Evolutionary conservation across 2,329 filamentous ascomycete species (phyloP).

Genomic region (Davidsoniella neocaledoniae): DNA sequence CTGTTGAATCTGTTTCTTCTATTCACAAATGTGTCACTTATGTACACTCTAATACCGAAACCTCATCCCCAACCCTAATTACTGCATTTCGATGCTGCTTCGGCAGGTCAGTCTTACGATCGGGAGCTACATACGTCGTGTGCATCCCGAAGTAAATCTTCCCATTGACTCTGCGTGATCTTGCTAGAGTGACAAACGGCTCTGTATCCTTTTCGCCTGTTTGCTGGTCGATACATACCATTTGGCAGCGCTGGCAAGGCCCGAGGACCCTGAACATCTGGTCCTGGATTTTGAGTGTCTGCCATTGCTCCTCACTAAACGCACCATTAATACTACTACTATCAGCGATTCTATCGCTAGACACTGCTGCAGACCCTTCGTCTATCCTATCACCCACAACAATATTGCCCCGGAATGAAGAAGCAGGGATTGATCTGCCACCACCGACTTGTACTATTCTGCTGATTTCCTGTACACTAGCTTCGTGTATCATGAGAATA

Average conservation of each 20-base stretch:
- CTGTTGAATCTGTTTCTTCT: too few relatives aligned
- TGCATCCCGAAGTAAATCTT: slow-evolving; percentile 86
- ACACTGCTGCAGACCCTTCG: slow-evolving; percentile 14
- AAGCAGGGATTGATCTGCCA: slow-evolving; percentile 35
- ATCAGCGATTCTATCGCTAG: slow-evolving; percentile 28
- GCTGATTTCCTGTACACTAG: slow-evolving; percentile 61
- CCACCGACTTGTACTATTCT: neutral
- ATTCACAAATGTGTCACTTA: too few relatives aligned
- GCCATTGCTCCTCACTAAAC: slow-evolving; percentile 74
- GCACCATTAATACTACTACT: neutral
- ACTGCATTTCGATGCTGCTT: neutral
- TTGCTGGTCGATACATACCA: slow-evolving; percentile 85
- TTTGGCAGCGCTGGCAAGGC: slow-evolving; percentile 77
- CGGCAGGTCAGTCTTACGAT: neutral
- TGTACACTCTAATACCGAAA: neutral
- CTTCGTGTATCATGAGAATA: slow-evolving; percentile 66
- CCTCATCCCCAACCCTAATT: slow-evolving; percentile 5
- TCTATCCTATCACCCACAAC: slow-evolving; percentile 37
- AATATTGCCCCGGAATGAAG: slow-evolving; percentile 80
- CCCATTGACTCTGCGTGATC: slow-evolving; percentile 67
- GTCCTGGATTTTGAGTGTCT: slow-evolving; percentile 44
- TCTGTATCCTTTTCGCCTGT: slow-evolving; percentile 66
- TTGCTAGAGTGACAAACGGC: slow-evolving; percentile 74
- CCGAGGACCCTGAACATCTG: slow-evolving; percentile 58
- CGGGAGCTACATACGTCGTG: slow-evolving; percentile 33